Evolutionary conservation across 352 stramenopile species (phyloP).

Genomic region (Peronospora belbahrii): DNA sequence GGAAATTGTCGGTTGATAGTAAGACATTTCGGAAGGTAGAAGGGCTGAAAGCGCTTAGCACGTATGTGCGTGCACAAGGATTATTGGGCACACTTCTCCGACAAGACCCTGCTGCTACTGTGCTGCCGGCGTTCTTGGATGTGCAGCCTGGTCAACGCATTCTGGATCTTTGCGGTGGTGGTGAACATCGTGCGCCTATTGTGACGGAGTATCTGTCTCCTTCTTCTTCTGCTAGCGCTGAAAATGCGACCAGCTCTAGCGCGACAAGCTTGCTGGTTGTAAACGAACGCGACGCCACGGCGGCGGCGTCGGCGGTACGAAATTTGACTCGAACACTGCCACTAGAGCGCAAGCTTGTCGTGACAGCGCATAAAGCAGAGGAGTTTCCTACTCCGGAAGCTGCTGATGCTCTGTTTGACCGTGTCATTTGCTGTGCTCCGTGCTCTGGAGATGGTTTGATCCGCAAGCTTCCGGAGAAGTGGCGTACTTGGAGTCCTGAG

Average conservation of each 20-base stretch:
- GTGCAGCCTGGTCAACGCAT: conserved; percentile 74
- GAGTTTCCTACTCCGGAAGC: conserved; percentile 48
- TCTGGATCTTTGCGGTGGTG: conserved; percentile 60
- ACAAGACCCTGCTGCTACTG: conserved; percentile 94
- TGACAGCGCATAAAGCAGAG: conserved; percentile 66
- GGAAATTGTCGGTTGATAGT: conserved; percentile 68
- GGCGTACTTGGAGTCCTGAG: conserved; percentile 63
- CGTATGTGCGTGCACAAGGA: conserved; percentile 89
- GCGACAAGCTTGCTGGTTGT: conserved; percentile 41
- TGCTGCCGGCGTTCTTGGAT: conserved; percentile 92
- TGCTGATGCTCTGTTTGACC: conserved; percentile 48
- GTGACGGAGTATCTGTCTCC: conserved; percentile 36
- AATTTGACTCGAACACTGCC: conserved; percentile 52
- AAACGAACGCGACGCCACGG: conserved; percentile 60
- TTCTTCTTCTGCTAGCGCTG: conserved; percentile 7
- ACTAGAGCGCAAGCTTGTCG: conserved; percentile 37
- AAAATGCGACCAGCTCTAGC: conserved; percentile 11
- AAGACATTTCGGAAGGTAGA: conserved; percentile 86
- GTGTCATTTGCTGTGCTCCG: conserved; percentile 62
- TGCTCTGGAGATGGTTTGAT: conserved; percentile 78
- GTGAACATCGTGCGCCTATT: conserved; percentile 57
- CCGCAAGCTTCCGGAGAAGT: conserved; percentile 72
- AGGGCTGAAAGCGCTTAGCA: conserved; percentile 82
- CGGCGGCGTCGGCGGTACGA: conserved; percentile 40
- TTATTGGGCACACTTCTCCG: conserved; percentile 85